Conservation (phyloP, 1,139 yeast genomes). For the Yamadazyma blattariae region DNA sequence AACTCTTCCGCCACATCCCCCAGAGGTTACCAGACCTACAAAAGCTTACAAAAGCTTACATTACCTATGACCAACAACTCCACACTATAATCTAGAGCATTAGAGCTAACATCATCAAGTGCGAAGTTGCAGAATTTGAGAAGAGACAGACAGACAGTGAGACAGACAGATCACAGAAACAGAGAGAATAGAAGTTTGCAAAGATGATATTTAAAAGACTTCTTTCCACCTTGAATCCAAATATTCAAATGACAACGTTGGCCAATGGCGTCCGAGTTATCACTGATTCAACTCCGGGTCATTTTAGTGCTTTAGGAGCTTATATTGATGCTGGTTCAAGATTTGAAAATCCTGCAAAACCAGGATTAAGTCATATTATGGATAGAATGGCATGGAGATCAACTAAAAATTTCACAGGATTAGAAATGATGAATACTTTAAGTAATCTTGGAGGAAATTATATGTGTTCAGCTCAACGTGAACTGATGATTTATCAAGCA, state of each 20-base stretch:
- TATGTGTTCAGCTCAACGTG: constrained; percentile 92
- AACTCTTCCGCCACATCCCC: too few relatives aligned
- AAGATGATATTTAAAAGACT: constrained; percentile 10
- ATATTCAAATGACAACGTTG: constrained; percentile 50
- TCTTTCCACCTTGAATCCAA: constrained; percentile 19
- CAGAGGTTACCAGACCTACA: too few relatives aligned
- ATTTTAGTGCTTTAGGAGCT: constrained; percentile 86
- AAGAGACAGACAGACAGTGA: too few relatives aligned
- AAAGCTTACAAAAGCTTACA: too few relatives aligned
- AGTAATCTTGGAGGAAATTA: constrained; percentile 90
- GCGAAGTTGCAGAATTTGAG: too few relatives aligned
- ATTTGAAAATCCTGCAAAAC: constrained; percentile 54
- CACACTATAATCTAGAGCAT: too few relatives aligned
- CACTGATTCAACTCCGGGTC: constrained; percentile 85
- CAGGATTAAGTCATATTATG: constrained; percentile 78
- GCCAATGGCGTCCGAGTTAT: constrained; percentile 80
- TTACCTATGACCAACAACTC: too few relatives aligned
- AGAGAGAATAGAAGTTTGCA: too few relatives aligned
- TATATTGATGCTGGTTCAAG: constrained; percentile 91
- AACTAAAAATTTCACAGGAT: constrained; percentile 59
- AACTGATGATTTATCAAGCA: constrained; percentile 89
- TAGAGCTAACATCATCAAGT: too few relatives aligned
- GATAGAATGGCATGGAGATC: constrained; percentile 89
- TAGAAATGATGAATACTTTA: constrained; percentile 71
- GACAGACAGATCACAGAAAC: too few relatives aligned